phyloP scores from a whole-genome alignment of 2,329 filamentous ascomycete species.

The Pyrenochaeta sp. region DNA sequence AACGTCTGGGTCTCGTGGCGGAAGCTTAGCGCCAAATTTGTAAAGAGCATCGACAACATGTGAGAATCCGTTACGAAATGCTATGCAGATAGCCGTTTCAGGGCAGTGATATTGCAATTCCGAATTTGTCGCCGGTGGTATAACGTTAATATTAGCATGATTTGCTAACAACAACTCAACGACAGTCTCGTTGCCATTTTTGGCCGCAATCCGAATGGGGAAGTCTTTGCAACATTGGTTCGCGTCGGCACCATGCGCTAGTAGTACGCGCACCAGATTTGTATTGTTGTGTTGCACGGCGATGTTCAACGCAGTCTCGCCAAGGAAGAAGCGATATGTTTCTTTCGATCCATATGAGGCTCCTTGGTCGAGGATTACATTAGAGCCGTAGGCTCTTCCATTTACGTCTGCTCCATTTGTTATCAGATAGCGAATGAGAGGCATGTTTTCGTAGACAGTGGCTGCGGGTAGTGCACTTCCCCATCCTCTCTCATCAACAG shows the following conservation, averaged over 20 bases:
- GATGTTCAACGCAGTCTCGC: not conserved
- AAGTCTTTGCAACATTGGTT: constrained; percentile 7
- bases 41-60: not conserved
- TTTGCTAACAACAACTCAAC: not conserved
- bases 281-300: not conserved
- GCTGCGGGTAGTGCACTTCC: constrained; percentile 6
- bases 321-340: not conserved
- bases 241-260: constrained; percentile 1
- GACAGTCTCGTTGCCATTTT: not conserved
- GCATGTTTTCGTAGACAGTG: not conserved
- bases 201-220: constrained; percentile 10
- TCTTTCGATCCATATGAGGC: too few relatives aligned
- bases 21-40: not conserved
- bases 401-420: not conserved
- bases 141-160: not conserved
- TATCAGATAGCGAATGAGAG: not conserved
- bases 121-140: too few relatives aligned
- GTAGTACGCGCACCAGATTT: not conserved
- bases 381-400: too few relatives aligned
- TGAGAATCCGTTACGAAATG: not conserved
- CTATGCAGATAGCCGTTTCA: not conserved
- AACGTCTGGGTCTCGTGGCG: not conserved
- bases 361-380: too few relatives aligned
- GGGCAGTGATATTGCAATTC: too few relatives aligned
- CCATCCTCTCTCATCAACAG: not conserved